These are phyloP conservation scores for Nakazawaea wickerhamii DNA, from an alignment of 805 yeast species.

Conservation along the genomic window DNA sequence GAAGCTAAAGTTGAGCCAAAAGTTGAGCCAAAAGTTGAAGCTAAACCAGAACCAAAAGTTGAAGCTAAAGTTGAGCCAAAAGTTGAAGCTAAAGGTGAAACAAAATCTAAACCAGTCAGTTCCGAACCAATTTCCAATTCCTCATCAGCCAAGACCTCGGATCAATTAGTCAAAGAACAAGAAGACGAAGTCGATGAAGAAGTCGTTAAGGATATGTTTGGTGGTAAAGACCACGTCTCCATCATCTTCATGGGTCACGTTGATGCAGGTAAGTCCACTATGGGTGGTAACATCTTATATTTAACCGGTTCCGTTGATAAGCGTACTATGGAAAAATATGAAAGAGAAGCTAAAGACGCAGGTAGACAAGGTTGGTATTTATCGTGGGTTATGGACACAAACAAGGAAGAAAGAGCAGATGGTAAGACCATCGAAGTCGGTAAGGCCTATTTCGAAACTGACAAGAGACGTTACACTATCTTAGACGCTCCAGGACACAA, in stretches of 20 bases:
- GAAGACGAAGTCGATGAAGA: constrained; percentile 83
- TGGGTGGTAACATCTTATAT: constrained; percentile 96
- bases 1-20: constrained; percentile 22
- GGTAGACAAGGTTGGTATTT: constrained; percentile 99
- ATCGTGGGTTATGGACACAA: constrained; percentile 99
- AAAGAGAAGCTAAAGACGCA: constrained; percentile 97
- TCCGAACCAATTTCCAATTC: constrained; percentile 17
- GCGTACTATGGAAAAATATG: constrained; percentile 97
- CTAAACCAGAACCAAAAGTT: constrained; percentile 15
- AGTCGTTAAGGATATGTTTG: constrained; percentile 87
- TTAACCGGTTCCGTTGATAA: constrained; percentile 97
- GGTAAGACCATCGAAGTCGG: constrained; percentile 99
- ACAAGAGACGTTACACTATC: constrained; percentile 94
- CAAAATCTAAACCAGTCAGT: constrained; percentile 15
- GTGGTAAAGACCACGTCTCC: constrained; percentile 95
- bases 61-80: constrained; percentile 16
- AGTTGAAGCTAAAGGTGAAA: constrained; percentile 15
- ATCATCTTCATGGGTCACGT: constrained; percentile 99
- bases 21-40: constrained; percentile 24
- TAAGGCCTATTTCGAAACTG: constrained; percentile 95
- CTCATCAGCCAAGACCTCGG: constrained; percentile 33
- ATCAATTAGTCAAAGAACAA: constrained; percentile 56
- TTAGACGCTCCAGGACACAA: constrained; percentile 99
- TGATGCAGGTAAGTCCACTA: constrained; percentile 98
- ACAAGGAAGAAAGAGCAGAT: constrained; percentile 96